These are phyloP conservation scores for Pyricularia pennisetigena DNA, from an alignment of 2,329 filamentous ascomycete species.

Conservation along the genomic window DNA sequence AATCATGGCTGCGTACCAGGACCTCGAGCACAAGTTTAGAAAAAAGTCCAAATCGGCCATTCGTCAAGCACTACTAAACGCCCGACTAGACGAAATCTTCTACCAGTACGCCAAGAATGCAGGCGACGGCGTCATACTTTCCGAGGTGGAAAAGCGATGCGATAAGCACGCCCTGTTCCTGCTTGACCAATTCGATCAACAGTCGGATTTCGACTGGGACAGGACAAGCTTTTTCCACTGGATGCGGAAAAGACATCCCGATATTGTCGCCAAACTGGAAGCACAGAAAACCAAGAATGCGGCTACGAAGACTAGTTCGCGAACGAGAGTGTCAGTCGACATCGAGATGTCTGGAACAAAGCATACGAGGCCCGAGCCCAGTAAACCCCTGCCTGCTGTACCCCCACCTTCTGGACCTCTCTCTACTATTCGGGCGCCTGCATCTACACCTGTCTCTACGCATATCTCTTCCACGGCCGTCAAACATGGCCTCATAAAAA, in stretches of 20 bases:
- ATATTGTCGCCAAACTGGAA: slow-evolving; percentile 9
- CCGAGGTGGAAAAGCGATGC: slow-evolving; percentile 37
- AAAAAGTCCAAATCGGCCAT: slow-evolving; percentile 13
- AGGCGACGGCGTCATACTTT: slow-evolving; percentile 41
- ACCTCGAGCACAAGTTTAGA: slow-evolving; percentile 18
- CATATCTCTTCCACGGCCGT: no score
- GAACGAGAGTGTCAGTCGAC: background rate
- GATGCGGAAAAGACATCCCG: slow-evolving; percentile 30
- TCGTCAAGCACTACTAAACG: slow-evolving; percentile 12
- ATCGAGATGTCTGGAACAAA: background rate
- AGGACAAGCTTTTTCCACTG: slow-evolving; percentile 38
- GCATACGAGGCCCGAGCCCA: background rate
- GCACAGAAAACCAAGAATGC: slow-evolving; percentile 5
- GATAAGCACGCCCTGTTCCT: slow-evolving; percentile 40
- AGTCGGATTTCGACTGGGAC: slow-evolving; percentile 29
- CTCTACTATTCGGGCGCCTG: background rate
- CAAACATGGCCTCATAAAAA: background rate
- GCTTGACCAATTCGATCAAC: slow-evolving; percentile 38
- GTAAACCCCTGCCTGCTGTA: background rate
- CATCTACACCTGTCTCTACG: background rate
- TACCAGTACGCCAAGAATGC: slow-evolving; percentile 39
- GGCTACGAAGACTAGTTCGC: background rate
- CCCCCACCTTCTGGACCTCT: background rate
- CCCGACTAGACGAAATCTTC: slow-evolving; percentile 19
- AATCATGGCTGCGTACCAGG: slow-evolving; percentile 45